Base-by-base conservation (phyloP, 805 yeast genomes). In the Starmerella apicola region DNA sequence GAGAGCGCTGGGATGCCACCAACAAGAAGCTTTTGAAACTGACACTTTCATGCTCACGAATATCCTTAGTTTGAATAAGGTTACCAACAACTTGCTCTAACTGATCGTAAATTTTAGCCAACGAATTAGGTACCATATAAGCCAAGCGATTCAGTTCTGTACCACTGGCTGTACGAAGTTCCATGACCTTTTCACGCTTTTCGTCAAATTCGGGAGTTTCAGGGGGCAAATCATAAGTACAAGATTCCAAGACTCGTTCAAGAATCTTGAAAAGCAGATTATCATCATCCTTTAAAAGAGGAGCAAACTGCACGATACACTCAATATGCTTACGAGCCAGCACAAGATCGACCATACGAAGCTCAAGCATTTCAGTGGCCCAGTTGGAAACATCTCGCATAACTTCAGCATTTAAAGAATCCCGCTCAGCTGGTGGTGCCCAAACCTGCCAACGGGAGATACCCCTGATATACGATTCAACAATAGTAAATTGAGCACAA, bases 371-470 rank as follows among this genome's bases (percentile, higher is more conserved):
- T 22, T 60, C 58, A 23, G 52, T 49, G 28, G 65, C 61, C 64
- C 67, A 64, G 51, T 78, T 72, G 47, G 81, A 79, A 36, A 94
- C 81, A 36, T 84, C 65, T 13, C 67, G 70, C 54, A 82, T 85
- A 34, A 72, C 63, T 37, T 70, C 68, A 34, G 64, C 65, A 38
- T 75, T 62, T 39, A 74, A 64, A 17, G 57, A 65, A 37, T 76
- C 77, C 41, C 69, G 68, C 32, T 68, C 69, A 19, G 69, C 69
- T 4, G 66, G 69, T 5, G 75, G 74, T 52, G 83, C 85, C 95
- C 96, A 88, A 15, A 84, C 76, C 52, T 83, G 75, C 98, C 99
- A 93, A 55, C 99, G 72, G 10, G 91, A 77, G 19, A 93, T 78
- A 27, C 97, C 98, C 44, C 94, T 72, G 25, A 91, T 73, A 50